Evolutionary conservation across 495 filamentous ascomycete genomes (phyloP), one percentile per base, ranked within the genome.

Genomic region (Lindgomyces ingoldianus): DNA sequence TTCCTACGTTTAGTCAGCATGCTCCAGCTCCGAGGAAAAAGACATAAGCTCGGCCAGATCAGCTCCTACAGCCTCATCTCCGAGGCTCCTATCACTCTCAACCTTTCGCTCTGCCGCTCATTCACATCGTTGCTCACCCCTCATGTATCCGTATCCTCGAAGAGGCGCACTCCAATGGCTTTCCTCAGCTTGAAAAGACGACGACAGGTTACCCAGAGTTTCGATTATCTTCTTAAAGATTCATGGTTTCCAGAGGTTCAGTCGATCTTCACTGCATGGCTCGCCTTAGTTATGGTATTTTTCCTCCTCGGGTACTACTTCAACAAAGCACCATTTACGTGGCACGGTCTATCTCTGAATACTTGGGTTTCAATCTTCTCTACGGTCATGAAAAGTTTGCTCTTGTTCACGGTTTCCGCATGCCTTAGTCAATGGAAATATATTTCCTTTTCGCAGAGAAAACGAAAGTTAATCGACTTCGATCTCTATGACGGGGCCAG

Each of bases 281-380:
- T 47, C n/a, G 45, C 45, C 4, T n/a, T 47, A n/a, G n/a, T n/a
- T 4, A n/a, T 47, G 16, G 21, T 47, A n/a, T 47, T 47, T n/a
- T 18, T 47, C 45, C 45, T 47, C n/a, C 45, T 47, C 8, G 45
- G 45, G 4, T 47, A 47, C 45, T 47, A 47, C 45, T 47, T 47
- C 45, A 47, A 47, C 45, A 18, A 47, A 47, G 18, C n/a, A 8
- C 45, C 45, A n/a, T 47, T 47, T n/a, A 24, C 21, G 16, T 47
- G 45, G 45, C 45, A 47, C n/a, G 45, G 45, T 24, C 16, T 47
- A n/a, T 47, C 45, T 4, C 45, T 47, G 8, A 47, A 47, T n/a
- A 47, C 45, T 18, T 47, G 45, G 45, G 45, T 47, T 4, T 47
- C 45, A 8, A 47, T 47, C 45, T 47, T 18, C 45, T 47, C n/a